Conservation (phyloP, 148 eudicot species). For the Limonium bicolor region DNA sequence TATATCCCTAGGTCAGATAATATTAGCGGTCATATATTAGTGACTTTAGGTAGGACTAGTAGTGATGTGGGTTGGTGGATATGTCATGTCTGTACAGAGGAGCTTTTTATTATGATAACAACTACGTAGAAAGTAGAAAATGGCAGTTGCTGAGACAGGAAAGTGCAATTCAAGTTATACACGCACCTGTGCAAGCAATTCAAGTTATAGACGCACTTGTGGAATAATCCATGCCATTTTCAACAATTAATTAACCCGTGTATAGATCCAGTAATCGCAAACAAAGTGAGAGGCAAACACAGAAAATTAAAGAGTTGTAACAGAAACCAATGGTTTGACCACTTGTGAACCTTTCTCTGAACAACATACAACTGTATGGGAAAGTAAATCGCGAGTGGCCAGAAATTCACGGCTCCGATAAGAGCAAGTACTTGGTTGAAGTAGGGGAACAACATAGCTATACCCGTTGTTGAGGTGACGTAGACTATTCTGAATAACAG, state of each 20-base stretch:
- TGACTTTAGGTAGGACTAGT: no score
- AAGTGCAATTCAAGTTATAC: no score
- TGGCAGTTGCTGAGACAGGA: no score
- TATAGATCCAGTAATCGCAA: not conserved
- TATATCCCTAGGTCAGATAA: no score
- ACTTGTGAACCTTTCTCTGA: slow-evolving; percentile 28
- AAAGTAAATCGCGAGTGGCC: slow-evolving; percentile 51
- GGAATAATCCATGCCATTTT: no score
- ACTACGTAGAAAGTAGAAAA: no score
- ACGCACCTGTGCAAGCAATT: no score
- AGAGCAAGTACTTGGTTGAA: slow-evolving; percentile 54
- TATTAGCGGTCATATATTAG: no score
- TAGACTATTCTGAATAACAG: slow-evolving; percentile 42
- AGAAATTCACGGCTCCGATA: slow-evolving; percentile 41
- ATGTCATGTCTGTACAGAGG: no score
- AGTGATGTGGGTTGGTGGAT: no score
- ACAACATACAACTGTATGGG: slow-evolving; percentile 51
- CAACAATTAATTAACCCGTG: slow-evolving; percentile 2
- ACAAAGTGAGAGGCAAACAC: not conserved
- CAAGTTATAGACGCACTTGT: no score
- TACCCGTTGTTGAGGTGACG: slow-evolving; percentile 31
- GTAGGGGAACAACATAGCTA: slow-evolving; percentile 43
- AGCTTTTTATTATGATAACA: no score
- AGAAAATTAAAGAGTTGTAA: not conserved
- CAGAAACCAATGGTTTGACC: slow-evolving; percentile 11